phyloP scores from a whole-genome alignment of 768 basidiomycete species.

The Tricholoma sp. region DNA sequence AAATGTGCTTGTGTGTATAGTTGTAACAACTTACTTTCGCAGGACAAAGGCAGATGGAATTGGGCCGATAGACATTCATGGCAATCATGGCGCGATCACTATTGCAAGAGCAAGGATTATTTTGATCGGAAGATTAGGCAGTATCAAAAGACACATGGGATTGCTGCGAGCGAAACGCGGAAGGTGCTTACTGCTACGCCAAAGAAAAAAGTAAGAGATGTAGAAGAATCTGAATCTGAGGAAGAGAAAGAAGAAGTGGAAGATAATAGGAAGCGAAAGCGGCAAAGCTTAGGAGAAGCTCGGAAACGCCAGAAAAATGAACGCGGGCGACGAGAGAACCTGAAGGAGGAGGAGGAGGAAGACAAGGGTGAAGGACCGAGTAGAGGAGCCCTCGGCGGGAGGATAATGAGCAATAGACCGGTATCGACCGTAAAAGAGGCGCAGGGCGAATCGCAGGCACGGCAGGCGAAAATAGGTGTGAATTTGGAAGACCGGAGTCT shows the following conservation, averaged over 20 bases:
- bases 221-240: neutral
- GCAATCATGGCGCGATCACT: conserved; percentile 65
- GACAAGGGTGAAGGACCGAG: conserved; percentile 6
- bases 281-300: neutral
- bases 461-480: neutral
- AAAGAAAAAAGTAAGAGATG: neutral
- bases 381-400: neutral
- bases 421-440: neutral
- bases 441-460: neutral
- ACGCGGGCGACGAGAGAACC: neutral
- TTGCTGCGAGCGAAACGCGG: neutral
- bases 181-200: neutral
- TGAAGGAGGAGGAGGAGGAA: conserved; percentile 4
- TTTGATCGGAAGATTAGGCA: conserved; percentile 40
- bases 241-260: neutral
- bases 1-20: neutral
- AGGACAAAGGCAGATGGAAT: conserved; percentile 40
- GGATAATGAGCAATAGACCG: neutral
- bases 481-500: neutral
- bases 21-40: neutral
- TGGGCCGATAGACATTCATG: conserved; percentile 50
- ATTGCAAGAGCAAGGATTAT: conserved; percentile 34
- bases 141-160: conserved; percentile 30
- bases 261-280: conserved; percentile 5
- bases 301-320: neutral